These are phyloP conservation scores for Pyrus bretschneideri DNA, from an alignment of 306 rosid genomes.

Conservation along the genomic window DNA sequence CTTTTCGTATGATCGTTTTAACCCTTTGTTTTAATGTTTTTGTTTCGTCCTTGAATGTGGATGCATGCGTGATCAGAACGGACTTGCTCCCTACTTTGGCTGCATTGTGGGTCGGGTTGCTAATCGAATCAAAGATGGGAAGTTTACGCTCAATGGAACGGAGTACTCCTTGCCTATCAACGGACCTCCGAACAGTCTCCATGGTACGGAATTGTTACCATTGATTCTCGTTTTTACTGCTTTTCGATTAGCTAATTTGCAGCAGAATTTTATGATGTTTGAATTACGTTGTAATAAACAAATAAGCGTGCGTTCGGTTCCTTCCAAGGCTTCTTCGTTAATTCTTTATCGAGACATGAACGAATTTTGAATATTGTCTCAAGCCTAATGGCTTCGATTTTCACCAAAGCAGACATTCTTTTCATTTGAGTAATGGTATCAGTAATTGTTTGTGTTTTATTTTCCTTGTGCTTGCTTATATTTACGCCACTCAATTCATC, in stretches of 20 bases:
- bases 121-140: slow-evolving; percentile 80
- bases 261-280: neutral
- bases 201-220: slow-evolving; percentile 47
- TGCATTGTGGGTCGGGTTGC: slow-evolving; percentile 98
- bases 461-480: slow-evolving; percentile 1
- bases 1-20: neutral
- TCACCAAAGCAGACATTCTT: neutral
- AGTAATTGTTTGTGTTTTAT: neutral
- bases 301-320: too few relatives aligned
- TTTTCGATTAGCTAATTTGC: neutral
- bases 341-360: neutral
- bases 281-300: neutral
- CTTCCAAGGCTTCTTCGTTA: too few relatives aligned
- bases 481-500: neutral
- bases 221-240: neutral
- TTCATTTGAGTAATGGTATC: neutral
- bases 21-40: neutral
- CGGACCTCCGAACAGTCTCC: slow-evolving; percentile 87
- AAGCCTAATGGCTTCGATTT: neutral
- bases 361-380: neutral
- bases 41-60: neutral
- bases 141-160: slow-evolving; percentile 65
- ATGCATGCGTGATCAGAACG: slow-evolving; percentile 44
- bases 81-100: slow-evolving; percentile 78
- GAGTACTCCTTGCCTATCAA: slow-evolving; percentile 70